Evolutionary conservation across 139 green algal genomes (phyloP).

Genomic region (Micromonas commoda): DNA sequence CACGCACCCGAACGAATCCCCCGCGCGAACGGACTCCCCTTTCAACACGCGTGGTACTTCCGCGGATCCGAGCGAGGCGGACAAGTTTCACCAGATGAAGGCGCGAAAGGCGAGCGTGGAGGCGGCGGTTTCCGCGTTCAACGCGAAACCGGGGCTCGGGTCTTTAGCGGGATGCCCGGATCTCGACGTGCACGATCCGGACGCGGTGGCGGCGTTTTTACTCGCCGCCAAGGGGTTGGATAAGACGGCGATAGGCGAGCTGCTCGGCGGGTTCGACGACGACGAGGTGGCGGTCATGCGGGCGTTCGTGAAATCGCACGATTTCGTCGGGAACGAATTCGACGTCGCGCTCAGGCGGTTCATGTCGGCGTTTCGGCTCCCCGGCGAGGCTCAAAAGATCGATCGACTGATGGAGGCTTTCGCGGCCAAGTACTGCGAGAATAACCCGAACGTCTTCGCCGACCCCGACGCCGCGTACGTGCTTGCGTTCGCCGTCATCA

Average conservation of each 20-base stretch:
- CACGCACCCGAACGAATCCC: no score
- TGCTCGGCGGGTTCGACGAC: constrained; percentile 87
- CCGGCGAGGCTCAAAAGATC: constrained; percentile 98
- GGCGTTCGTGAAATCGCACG: constrained; percentile 83
- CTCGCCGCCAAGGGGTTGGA: constrained; percentile 60
- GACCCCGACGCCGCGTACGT: constrained; percentile 92
- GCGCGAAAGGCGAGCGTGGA: constrained; percentile 34
- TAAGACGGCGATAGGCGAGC: constrained; percentile 90
- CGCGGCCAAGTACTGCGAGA: constrained; percentile 83
- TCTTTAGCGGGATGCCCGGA: no score
- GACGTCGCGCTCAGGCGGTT: constrained; percentile 78
- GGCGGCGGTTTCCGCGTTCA: constrained; percentile 87
- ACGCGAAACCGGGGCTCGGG: constrained; percentile 93
- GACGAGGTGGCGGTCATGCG: constrained; percentile 91
- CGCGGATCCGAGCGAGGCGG: no score
- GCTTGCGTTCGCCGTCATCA: constrained; percentile 96
- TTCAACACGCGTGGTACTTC: no score
- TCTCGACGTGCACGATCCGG: constrained; percentile 27
- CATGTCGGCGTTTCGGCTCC: constrained; percentile 55
- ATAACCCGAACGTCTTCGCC: constrained; percentile 81
- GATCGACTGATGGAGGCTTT: constrained; percentile 99
- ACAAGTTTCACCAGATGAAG: neutral
- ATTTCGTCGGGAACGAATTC: constrained; percentile 79
- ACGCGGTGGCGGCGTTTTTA: constrained; percentile 63
- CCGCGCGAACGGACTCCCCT: no score